Evolutionary conservation across 371 early-diverging fungal species (phyloP), one percentile per base, ranked within the genome.

Genomic region (Blakeslea trispora): DNA sequence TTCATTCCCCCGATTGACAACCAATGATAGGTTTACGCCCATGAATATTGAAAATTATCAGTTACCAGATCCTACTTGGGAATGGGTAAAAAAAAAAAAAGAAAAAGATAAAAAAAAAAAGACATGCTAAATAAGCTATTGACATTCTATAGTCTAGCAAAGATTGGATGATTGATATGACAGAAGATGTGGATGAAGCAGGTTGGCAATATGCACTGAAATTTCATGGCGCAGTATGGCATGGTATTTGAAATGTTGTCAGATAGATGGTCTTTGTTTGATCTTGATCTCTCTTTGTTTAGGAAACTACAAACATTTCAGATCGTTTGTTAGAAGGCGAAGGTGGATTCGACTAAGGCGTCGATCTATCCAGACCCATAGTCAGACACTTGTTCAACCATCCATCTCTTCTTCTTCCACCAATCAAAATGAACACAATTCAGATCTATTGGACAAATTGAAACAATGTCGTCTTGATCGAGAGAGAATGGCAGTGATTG

Each of bases 161-260:
- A 57, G 74, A 78, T 28, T 86, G 86, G 86, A 65, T 86, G 67
- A 81, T 84, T 17, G 84, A 86, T 59, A 84, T 86, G 86, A 79
- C 83, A n/a, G 81, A 72, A 4, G 84, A 86, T 62, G 83, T 86
- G 1, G 86, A 86, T 55, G 83, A 84, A 68, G 78, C 71, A 32
- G 78, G 81, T 28, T 81, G 81, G 81, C 74, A 75, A 44, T 81
- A 81, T 55, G 72, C 78, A 40, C 40, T 81, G 18, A 68, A 72
- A 22, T 76, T 78, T 54, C 78, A 74, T 60, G 74, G 71, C 10
- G 70, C 75, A 17, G 57, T 49, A 13, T 81, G 79, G 81, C 77
- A 77, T 57, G 81, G 81, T 69, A 69, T 24, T 37, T n/a, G 10
- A 47, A 35, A 21, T 43, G 24, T 58, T n/a, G n/a, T n/a, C n/a